These are phyloP conservation scores for Ganoderma lingzhi DNA, from an alignment of 1,284 basidiomycete species.

Conservation along the genomic window DNA sequence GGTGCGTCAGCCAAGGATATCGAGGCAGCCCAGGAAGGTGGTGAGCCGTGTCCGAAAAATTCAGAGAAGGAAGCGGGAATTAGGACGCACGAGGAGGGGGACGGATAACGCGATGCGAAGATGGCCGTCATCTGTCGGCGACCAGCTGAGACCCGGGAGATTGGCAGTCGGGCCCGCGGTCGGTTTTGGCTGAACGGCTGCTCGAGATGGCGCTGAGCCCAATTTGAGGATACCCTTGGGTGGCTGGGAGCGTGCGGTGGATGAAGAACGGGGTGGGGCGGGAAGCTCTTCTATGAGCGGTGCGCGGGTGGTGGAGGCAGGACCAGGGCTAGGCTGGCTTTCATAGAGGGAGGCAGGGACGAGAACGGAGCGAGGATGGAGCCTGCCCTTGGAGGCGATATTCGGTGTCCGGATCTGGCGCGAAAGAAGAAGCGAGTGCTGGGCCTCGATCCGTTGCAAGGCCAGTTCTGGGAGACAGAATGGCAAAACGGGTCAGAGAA, in stretches of 20 bases:
- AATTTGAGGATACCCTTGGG: conserved; percentile 52
- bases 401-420: conserved; percentile 74
- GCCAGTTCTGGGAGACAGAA: conserved; percentile 60
- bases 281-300: conserved; percentile 60
- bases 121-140: conserved; percentile 45
- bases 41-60: neutral
- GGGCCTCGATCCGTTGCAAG: conserved; percentile 71
- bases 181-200: neutral
- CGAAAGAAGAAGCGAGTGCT: conserved; percentile 63
- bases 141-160: conserved; percentile 54
- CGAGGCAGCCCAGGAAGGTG: conserved; percentile 2
- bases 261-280: conserved; percentile 19
- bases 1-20: neutral
- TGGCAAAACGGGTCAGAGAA: neutral
- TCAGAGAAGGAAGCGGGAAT: conserved; percentile 12
- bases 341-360: conserved; percentile 57
- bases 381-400: conserved; percentile 72
- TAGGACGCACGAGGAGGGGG: conserved; percentile 58
- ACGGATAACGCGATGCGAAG: conserved; percentile 59
- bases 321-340: neutral
- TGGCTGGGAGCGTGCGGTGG: conserved; percentile 18
- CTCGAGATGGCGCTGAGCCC: conserved; percentile 13
- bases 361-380: conserved; percentile 60
- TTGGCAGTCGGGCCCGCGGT: neutral
- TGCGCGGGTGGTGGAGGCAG: conserved; percentile 22